Evolutionary conservation across 805 yeast species (phyloP).

Genomic region (Metschnikowia lunata): DNA sequence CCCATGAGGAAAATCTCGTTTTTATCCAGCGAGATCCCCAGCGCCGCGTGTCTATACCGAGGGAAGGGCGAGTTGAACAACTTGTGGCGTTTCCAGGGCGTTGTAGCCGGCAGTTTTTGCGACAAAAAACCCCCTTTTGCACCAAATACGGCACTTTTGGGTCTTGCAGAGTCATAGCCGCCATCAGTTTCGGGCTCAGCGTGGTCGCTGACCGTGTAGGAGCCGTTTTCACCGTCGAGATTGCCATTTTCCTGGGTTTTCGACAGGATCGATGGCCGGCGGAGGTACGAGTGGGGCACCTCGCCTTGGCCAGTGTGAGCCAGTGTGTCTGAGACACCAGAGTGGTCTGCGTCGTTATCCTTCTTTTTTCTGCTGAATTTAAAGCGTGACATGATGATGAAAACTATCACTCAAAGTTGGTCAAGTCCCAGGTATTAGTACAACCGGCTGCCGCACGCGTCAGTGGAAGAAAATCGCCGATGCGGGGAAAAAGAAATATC

Average conservation of each 20-base stretch:
- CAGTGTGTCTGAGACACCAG: slow-evolving; percentile 8
- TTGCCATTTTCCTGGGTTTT: background rate
- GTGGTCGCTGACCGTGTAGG: background rate
- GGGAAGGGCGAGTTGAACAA: slow-evolving; percentile 83
- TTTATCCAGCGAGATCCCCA: slow-evolving; percentile 61
- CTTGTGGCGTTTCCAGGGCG: slow-evolving; percentile 68
- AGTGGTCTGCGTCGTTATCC: slow-evolving; percentile 23
- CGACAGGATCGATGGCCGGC: slow-evolving; percentile 14
- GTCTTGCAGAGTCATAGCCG: background rate
- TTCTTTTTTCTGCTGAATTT: slow-evolving; percentile 50
- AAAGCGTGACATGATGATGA: slow-evolving; percentile 47
- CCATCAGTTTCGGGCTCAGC: background rate
- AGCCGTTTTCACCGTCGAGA: background rate
- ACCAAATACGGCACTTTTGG: background rate
- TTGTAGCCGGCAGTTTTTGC: background rate
- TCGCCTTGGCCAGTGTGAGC: slow-evolving; percentile 5
- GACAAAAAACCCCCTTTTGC: background rate
- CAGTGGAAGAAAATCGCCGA: no score
- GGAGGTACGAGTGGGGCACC: slow-evolving; percentile 12
- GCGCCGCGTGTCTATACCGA: slow-evolving; percentile 86
- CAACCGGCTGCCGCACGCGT: no score
- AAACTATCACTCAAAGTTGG: no score
- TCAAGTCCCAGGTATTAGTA: no score
- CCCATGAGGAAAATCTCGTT: slow-evolving; percentile 90
- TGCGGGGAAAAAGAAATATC: no score